Base-by-base conservation (phyloP, 495 filamentous ascomycete species). In the Neurospora tetraspora region DNA sequence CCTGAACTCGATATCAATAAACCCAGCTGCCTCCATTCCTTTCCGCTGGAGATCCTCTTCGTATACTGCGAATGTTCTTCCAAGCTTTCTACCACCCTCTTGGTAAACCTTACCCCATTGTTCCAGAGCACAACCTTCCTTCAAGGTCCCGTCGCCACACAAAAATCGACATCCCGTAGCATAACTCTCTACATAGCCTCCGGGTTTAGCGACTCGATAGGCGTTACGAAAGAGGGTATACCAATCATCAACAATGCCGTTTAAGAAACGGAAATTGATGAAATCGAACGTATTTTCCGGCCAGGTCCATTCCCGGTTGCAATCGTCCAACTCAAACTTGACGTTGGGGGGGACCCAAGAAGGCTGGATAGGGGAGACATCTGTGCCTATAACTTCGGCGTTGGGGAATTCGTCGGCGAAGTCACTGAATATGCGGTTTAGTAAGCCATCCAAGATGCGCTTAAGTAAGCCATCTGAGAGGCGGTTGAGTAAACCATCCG, bases 341-440 rank as follows among this genome's bases (percentile, higher is more conserved):
- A 85, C 78, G 73, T 86, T 86, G 4, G 82, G 81, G 3, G 85
- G 84, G 5, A 83, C 83, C 81, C 83, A 82, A 53, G 76, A 71
- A 0, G 85, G 83, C 70, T 89, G 87, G 69, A 88, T 89, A 0
- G 86, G 83, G 11, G 85, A 86, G 39, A 92, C 82, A 75, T 92
- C 90, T 9, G 88, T 88, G 12, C 90, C 90, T 53, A 88, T 78
- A 34, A 91, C 83, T n/a, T 85, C 81, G 18, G 85, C 80, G 16
- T 77, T 38, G 2, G 88, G 88, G 78, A 82, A 86, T 8, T 83
- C 75, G 74, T 91, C 88, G 68, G 76, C 76, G 53, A 78, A 77
- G 73, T 74, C 79, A 7, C 69, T 70, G 31, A 34, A 34, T 34
- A 34, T 4, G 27, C 27, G 27, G 27, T 27, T 27, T 1, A 27